A percentile compares a stretch with the other conserved stretches of the same genome.
phyloP scores from a whole-genome alignment of 768 basidiomycete genomes.

The Russula sp. region DNA sequence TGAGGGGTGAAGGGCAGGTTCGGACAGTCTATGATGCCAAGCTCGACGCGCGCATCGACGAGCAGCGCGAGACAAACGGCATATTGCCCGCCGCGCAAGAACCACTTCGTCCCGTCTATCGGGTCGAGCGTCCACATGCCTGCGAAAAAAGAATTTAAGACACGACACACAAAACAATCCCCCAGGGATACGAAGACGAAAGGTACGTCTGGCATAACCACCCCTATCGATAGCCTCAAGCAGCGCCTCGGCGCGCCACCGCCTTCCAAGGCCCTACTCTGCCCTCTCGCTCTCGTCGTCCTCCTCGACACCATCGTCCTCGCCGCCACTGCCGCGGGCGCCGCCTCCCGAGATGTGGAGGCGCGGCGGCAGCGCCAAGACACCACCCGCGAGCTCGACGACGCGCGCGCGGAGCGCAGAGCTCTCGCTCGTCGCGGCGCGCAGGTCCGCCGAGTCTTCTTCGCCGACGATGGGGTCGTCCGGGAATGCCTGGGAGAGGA shows the following conservation, averaged over 20 bases:
- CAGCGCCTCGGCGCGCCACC: constrained; percentile 51
- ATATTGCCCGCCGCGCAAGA: constrained; percentile 56
- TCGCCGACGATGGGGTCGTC: constrained; percentile 88
- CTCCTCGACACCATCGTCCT: background rate
- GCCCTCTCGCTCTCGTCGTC: constrained; percentile 48
- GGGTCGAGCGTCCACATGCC: constrained; percentile 43
- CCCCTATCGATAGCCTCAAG: constrained; percentile 86
- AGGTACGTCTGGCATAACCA: constrained; percentile 54
- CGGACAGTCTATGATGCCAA: constrained; percentile 69
- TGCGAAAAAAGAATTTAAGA: background rate
- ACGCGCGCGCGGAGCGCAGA: too few species aligned
- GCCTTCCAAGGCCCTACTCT: constrained; percentile 70
- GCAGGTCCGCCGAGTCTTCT: constrained; percentile 82
- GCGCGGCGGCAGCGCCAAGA: constrained; percentile 45
- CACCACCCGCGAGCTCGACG: constrained; percentile 75
- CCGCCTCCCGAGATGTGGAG: too few species aligned
- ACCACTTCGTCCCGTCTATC: constrained; percentile 61
- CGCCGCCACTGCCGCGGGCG: too few species aligned
- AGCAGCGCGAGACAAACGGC: constrained; percentile 55
- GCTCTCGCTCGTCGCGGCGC: constrained; percentile 33
- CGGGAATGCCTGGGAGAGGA: constrained; percentile 75
- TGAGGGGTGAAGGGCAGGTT: constrained; percentile 63
- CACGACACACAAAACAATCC: background rate
- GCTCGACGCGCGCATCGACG: constrained; percentile 43
- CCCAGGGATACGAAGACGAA: background rate